A percentile compares a stretch with the other conserved stretches of the same genome.
Conservation (phyloP, 208 protist species). For the Trypanosoma melophagium region DNA sequence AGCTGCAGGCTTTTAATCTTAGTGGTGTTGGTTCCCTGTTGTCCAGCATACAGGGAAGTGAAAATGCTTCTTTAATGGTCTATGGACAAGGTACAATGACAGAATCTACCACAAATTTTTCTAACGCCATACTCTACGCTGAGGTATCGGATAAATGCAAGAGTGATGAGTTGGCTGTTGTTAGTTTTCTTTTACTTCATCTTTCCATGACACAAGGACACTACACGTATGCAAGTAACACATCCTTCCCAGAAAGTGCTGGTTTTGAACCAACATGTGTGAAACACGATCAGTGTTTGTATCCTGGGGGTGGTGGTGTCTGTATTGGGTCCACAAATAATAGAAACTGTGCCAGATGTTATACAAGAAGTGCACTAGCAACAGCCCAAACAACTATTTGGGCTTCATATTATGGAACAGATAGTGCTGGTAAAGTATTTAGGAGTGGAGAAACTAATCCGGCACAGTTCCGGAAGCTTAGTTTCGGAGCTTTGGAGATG, state of each 20-base stretch:
- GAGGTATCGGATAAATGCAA: conserved; percentile 4
- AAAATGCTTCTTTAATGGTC: conserved; percentile 12
- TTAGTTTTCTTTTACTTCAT: conserved; percentile 20
- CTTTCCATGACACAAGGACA: conserved; percentile 26
- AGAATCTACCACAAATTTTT: conserved; percentile 12
- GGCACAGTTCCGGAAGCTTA: conserved; percentile 15
- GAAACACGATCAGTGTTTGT: conserved; percentile 12
- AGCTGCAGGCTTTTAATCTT: conserved; percentile 27
- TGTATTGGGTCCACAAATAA: conserved; percentile 21
- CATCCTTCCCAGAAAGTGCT: conserved; percentile 12
- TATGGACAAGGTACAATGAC: conserved; percentile 25
- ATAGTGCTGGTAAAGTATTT: conserved; percentile 6
- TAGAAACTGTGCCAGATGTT: conserved; percentile 31
- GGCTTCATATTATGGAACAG: conserved; percentile 30
- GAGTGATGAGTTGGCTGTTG: conserved; percentile 19
- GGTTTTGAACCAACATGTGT: conserved; percentile 32
- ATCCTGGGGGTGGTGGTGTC: conserved; percentile 13
- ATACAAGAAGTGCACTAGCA: conserved; percentile 1
- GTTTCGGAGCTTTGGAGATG: conserved; percentile 3
- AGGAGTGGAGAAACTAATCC: conserved; percentile 16
- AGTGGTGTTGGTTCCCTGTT: conserved; percentile 17
- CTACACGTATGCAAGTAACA: conserved; percentile 21
- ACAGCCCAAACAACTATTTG: conserved; percentile 12
- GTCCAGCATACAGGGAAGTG: neutral
- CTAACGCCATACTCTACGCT: conserved; percentile 21